Percentiles rank a stretch among this genome's conserved stretches.
These are phyloP conservation scores for Ogataea degrootiae DNA, from an alignment of 805 yeast species.

Conservation along the genomic window DNA sequence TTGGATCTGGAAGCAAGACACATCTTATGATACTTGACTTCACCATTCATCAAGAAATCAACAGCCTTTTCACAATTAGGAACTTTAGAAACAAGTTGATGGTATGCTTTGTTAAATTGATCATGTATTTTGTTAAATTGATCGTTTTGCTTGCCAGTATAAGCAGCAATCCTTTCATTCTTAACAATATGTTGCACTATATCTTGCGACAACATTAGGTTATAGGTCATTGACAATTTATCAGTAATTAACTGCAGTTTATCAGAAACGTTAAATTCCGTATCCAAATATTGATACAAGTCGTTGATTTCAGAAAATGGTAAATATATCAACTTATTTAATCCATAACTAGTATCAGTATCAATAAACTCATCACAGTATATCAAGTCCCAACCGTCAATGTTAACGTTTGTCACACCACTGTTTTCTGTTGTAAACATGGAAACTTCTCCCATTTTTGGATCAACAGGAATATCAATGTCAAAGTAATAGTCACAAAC, in stretches of 20 bases:
- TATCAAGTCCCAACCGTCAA: constrained; percentile 42
- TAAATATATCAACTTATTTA: constrained; percentile 47
- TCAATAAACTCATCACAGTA: constrained; percentile 49
- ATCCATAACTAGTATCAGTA: constrained; percentile 46
- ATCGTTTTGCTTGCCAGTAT: too few species aligned
- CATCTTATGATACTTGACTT: constrained; percentile 16
- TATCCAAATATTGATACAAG: neutral
- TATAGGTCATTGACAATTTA: too few species aligned
- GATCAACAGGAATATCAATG: constrained; percentile 44
- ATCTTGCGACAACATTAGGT: neutral
- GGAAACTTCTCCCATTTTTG: constrained; percentile 40
- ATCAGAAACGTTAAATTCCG: constrained; percentile 1
- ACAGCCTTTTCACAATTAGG: neutral
- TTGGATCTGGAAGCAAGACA: constrained; percentile 16
- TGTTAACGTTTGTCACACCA: constrained; percentile 12
- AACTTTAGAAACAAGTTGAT: neutral
- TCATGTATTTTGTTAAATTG: neutral
- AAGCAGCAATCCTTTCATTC: neutral
- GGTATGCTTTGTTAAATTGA: neutral
- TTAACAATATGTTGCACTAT: neutral
- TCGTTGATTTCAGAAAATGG: constrained; percentile 5
- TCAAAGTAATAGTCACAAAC: constrained; percentile 73
- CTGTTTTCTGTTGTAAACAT: constrained; percentile 7
- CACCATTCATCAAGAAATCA: constrained; percentile 9
- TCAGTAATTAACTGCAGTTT: neutral